Conservation (phyloP, 2,329 filamentous ascomycete species). For the Fusarium temperatum region DNA sequence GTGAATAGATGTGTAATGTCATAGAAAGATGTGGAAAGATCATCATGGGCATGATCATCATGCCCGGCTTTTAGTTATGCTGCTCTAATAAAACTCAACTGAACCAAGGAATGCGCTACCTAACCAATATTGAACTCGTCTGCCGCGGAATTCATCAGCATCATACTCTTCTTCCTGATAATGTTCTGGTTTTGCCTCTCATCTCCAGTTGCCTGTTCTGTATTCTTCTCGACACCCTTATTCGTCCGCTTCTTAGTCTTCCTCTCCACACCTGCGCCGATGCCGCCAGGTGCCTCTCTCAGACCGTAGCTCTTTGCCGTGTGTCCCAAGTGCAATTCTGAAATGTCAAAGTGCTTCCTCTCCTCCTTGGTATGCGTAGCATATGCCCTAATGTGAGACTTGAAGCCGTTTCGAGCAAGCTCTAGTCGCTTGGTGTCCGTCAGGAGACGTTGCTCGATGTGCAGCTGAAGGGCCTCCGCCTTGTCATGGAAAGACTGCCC, state of each 20-base stretch:
- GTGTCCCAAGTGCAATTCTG: constrained; percentile 89
- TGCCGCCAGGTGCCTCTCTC: constrained; percentile 86
- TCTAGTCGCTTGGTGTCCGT: constrained; percentile 76
- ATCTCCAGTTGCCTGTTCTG: constrained; percentile 49
- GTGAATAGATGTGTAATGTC: background rate
- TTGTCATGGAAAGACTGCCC: constrained; percentile 57
- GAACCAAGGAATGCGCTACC: constrained; percentile 21
- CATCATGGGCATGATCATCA: constrained; percentile 12
- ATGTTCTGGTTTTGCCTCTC: constrained; percentile 52
- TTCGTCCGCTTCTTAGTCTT: constrained; percentile 53
- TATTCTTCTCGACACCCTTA: constrained; percentile 47
- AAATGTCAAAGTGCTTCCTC: constrained; percentile 89
- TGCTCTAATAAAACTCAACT: constrained; percentile 24
- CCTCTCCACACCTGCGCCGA: constrained; percentile 67
- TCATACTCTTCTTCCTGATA: constrained; percentile 69
- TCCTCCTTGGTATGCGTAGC: constrained; percentile 91
- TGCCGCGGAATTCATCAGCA: constrained; percentile 70
- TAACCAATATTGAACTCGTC: constrained; percentile 76
- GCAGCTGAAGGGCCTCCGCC: constrained; percentile 67
- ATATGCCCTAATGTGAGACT: constrained; percentile 93
- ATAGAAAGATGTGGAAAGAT: constrained; percentile 5
- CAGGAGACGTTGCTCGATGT: constrained; percentile 67
- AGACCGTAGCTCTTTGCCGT: constrained; percentile 92
- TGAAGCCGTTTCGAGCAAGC: constrained; percentile 84
- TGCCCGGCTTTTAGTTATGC: constrained; percentile 28